A percentile compares a stretch with the other conserved stretches of the same genome.
Evolutionary conservation across 768 basidiomycete species (phyloP).

Genomic region (Naganishia vaughanmartiniae): DNA sequence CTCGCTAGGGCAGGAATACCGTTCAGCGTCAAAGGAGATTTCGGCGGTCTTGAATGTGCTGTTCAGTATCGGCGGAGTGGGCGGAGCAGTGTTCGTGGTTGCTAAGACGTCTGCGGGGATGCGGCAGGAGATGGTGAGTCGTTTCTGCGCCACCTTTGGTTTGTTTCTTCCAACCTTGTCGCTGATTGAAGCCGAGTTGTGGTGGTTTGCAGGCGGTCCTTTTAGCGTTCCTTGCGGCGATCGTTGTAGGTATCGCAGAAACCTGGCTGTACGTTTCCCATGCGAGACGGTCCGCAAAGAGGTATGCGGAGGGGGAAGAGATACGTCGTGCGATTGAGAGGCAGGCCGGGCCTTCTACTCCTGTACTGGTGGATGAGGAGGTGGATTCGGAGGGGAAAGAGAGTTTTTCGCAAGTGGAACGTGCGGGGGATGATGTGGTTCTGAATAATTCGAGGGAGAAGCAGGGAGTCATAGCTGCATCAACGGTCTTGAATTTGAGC

Average conservation of each 20-base stretch:
- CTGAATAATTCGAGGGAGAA: too few species aligned
- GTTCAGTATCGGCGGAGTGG: slow-evolving; percentile 23
- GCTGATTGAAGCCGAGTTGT: neutral
- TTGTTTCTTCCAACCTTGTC: neutral
- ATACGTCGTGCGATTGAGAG: neutral
- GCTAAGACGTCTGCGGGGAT: slow-evolving; percentile 27
- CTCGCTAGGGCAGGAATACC: slow-evolving; percentile 25
- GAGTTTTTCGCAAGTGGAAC: too few species aligned
- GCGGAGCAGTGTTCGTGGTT: slow-evolving; percentile 20
- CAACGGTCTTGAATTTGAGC: too few species aligned
- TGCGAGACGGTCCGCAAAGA: neutral
- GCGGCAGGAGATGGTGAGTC: slow-evolving; percentile 11
- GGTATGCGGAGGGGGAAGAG: neutral
- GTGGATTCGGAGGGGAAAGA: neutral
- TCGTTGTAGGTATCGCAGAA: slow-evolving; percentile 17
- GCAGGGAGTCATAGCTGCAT: too few species aligned
- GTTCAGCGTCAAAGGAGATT: slow-evolving; percentile 21
- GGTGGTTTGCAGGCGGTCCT: slow-evolving; percentile 14
- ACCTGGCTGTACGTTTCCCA: slow-evolving; percentile 22
- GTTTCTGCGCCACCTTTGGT: neutral
- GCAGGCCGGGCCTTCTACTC: neutral
- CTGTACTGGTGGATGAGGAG: neutral
- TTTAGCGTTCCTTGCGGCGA: slow-evolving; percentile 16
- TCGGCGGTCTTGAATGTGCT: slow-evolving; percentile 25
- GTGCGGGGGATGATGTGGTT: too few species aligned